Evolutionary conservation across 179 eudicot species (phyloP), one percentile per base, ranked within the genome.

Genomic region (Vitellaria paradoxa): DNA sequence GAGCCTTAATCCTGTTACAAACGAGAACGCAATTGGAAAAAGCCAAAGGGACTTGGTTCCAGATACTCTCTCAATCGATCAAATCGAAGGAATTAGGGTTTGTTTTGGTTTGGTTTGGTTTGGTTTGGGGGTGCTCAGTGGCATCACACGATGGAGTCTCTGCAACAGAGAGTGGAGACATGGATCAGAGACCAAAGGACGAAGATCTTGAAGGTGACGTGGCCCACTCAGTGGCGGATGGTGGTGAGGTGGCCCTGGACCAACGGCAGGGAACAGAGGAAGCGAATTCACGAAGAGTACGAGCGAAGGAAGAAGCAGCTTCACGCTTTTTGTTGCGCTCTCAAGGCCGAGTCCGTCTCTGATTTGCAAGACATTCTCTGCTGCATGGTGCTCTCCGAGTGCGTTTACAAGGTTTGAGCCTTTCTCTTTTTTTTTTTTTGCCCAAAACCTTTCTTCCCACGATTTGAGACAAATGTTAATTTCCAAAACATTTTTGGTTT

Each of bases 291-390:
- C 60, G 89, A 92, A 21, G 98, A 96, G 88, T 88, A 72, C 47
- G 88, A 91, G 80, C 78, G 91, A 14, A 82, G 90, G 65, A 88
- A 86, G 80, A 88, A 88, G 79, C 98, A 92, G 80, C 82, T 93
- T 74, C 86, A 85, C 15, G 86, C 87, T 65, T 86, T 96, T 0
- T 89, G 98, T 65, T 68, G 37, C 17, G 91, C 92, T 20, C 65
- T 92, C 65, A 93, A 96, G 76, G 99, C 92, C 21, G 98, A 96
- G 65, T 89, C 96, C 1, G 73, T 93, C 1, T 71, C 97, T 8
- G 98, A 96, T 86, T 92, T 93, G 92, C 99, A 93, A 86, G 99
- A 96, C 65, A 82, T 96, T 78, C 87, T 96, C 21, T 93, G 98
- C 23, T 91, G 94, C 81, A 93, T 96, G 99, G 97, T 92, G n/a